Percentiles rank a stretch among this genome's conserved stretches.
These are phyloP conservation scores for Ceratocystis ficicola DNA, from an alignment of 2,329 filamentous ascomycete genomes.

Conservation along the genomic window DNA sequence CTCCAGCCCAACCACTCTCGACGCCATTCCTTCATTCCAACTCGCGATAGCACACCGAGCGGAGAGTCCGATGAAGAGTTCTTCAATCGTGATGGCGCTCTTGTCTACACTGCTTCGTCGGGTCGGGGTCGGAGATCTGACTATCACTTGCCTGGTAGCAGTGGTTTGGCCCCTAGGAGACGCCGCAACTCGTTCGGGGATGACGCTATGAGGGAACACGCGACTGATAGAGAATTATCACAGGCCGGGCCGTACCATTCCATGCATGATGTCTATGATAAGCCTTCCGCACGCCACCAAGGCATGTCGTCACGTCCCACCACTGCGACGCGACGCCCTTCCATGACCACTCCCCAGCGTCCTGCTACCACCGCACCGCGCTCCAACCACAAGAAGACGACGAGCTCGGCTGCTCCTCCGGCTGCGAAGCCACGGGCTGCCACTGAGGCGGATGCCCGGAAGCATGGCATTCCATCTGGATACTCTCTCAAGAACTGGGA, in stretches of 20 bases:
- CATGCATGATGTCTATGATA: slow-evolving; percentile 18
- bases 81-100: slow-evolving; percentile 18
- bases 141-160: slow-evolving; percentile 12
- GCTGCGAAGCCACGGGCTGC: slow-evolving; percentile 31
- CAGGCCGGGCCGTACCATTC: slow-evolving; percentile 20
- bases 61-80: slow-evolving; percentile 52
- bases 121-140: slow-evolving; percentile 16
- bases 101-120: slow-evolving; percentile 16
- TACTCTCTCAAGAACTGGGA: slow-evolving; percentile 99
- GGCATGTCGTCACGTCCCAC: slow-evolving; percentile 29
- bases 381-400: slow-evolving; percentile 32
- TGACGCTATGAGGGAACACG: slow-evolving; percentile 16
- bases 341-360: slow-evolving; percentile 40
- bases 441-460: slow-evolving; percentile 47
- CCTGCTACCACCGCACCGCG: slow-evolving; percentile 42
- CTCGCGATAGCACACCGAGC: slow-evolving; percentile 46
- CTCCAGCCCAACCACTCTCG: slow-evolving; percentile 38
- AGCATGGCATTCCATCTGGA: slow-evolving; percentile 68
- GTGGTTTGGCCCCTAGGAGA: slow-evolving; percentile 13
- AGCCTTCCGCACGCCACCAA: slow-evolving; percentile 5
- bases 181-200: slow-evolving; percentile 22
- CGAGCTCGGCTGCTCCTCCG: slow-evolving; percentile 23
- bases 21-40: slow-evolving; percentile 46
- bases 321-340: slow-evolving; percentile 37
- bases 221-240: slow-evolving; percentile 22